A percentile compares a stretch with the other conserved stretches of the same genome.
Conservation (phyloP, 805 yeast genomes). For the Candida boleticola region DNA sequence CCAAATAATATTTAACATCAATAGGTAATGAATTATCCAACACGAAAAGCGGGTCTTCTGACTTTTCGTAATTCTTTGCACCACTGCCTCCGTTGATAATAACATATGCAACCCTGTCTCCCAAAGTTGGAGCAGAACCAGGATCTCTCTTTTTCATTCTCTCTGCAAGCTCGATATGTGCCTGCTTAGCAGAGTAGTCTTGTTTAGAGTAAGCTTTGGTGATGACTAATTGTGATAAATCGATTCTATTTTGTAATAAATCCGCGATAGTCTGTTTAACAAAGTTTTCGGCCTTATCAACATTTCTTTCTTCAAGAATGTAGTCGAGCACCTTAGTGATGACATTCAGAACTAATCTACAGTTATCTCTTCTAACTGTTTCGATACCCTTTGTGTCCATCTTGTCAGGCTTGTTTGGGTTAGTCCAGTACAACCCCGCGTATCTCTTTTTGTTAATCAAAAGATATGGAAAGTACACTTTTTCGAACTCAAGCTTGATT, state of each 20-base stretch:
- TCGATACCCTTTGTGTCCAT: slow-evolving; percentile 99
- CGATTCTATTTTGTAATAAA: slow-evolving; percentile 84
- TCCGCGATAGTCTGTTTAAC: slow-evolving; percentile 89
- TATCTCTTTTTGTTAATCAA: slow-evolving; percentile 94
- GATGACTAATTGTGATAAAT: slow-evolving; percentile 88
- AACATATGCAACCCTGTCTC: slow-evolving; percentile 98
- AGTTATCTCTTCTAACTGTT: slow-evolving; percentile 96
- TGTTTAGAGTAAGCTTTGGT: slow-evolving; percentile 87
- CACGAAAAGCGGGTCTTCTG: slow-evolving; percentile 94
- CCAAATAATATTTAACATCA: slow-evolving; percentile 91
- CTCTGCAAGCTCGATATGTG: slow-evolving; percentile 95
- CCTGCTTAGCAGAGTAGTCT: slow-evolving; percentile 94
- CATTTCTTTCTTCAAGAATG: slow-evolving; percentile 85
- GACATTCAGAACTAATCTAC: slow-evolving; percentile 91
- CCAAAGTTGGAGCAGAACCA: slow-evolving; percentile 94
- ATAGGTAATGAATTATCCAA: slow-evolving; percentile 89
- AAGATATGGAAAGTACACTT: slow-evolving; percentile 91
- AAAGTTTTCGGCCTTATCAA: slow-evolving; percentile 75
- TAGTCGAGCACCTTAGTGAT: slow-evolving; percentile 85
- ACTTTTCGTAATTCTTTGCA: slow-evolving; percentile 88
- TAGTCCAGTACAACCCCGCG: slow-evolving; percentile 97
- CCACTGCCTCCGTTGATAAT: slow-evolving; percentile 71
- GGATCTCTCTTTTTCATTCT: slow-evolving; percentile 95
- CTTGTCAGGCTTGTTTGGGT: slow-evolving; percentile 87
- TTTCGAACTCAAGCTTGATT: slow-evolving; percentile 92